Base-by-base conservation (phyloP, 805 yeast species). In the Gaillardinia entomophila region DNA sequence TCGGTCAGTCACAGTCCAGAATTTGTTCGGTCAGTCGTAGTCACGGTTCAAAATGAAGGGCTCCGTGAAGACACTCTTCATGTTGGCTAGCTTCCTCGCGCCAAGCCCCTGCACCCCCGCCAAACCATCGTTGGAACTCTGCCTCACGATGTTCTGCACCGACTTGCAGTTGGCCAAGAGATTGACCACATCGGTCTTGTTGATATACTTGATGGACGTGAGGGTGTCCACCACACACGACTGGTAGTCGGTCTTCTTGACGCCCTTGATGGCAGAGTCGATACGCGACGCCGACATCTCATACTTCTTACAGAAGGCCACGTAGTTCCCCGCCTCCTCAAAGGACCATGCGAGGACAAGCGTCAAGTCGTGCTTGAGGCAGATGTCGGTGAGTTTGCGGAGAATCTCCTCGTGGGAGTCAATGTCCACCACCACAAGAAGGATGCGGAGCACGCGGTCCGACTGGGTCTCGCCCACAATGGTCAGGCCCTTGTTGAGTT, bases 401-500 rank as follows among this genome's bases (percentile, higher is more conserved):
- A 75, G 41, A 1, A 64, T 46, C 24, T 75, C 79, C 32, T 68
- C 70, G 18, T 69, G 71, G 17, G 76, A 73, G 10, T 73, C 81
- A 8, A 80, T 73, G 48, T 82, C 92, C 4, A 82, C 79, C 4
- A 80, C 77, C 20, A 75, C 72, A 28, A 82, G 52, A 16, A 82
- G 44, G 2, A 82, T 65, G n/a, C 81, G 67, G 28, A 73, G 56
- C 6, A 68, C 62, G 22, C 62, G 57, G 45, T 62, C 70, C 33
- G 60, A 55, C 38, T 37, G 33, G 43, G 57, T 28, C 56, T 64
- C 53, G 24, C 40, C 43, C 10, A 41, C 28, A 8, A 40, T 33
- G 4, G 49, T 29, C 1, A 61, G 44, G 3, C 69, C 68, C 26
- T 60, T 58, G 36, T 61, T 60, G 23, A 63, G 42, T 33, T 80